These are phyloP conservation scores for Coprinopsis cinerea DNA, from an alignment of 768 basidiomycete genomes.

Conservation along the genomic window DNA sequence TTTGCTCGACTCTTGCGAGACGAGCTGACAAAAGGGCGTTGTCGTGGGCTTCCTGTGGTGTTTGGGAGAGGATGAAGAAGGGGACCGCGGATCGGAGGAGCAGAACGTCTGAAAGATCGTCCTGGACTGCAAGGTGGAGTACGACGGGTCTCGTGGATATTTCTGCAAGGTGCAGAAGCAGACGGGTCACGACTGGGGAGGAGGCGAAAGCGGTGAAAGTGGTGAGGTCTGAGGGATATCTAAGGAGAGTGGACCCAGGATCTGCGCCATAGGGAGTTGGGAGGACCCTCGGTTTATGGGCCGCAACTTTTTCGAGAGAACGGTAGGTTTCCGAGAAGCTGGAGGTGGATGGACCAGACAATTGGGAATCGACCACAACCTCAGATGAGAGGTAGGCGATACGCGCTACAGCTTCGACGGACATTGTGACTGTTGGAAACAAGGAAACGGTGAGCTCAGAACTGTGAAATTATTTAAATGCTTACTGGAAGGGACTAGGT, in stretches of 20 bases:
- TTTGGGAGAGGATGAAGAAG: constrained; percentile 75
- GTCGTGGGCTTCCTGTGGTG: constrained; percentile 79
- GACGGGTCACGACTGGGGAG: constrained; percentile 46
- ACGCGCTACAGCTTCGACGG: constrained; percentile 47
- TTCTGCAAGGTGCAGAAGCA: constrained; percentile 66
- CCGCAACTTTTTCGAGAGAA: constrained; percentile 27
- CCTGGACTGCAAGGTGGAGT: constrained; percentile 58
- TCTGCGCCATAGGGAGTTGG: constrained; percentile 62
- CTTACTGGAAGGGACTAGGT: constrained; percentile 12
- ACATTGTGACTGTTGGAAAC: constrained; percentile 16
- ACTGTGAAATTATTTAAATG: constrained; percentile 1
- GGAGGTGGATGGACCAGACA: constrained; percentile 34
- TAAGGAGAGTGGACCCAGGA: constrained; percentile 50
- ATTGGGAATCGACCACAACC: constrained; percentile 52
- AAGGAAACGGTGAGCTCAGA: constrained; percentile 6
- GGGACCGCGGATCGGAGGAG: constrained; percentile 75
- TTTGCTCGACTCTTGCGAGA: constrained; percentile 62
- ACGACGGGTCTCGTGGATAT: constrained; percentile 63
- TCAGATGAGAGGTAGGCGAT: constrained; percentile 71
- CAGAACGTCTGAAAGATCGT: constrained; percentile 70
- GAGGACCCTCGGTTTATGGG: constrained; percentile 37
- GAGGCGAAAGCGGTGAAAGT: constrained; percentile 54
- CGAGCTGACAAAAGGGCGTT: constrained; percentile 84
- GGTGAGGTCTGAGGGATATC: constrained; percentile 41
- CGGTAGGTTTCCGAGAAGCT: constrained; percentile 35